Base-by-base conservation (phyloP, 139 green algal species). In the Dunaliella primolecta region DNA sequence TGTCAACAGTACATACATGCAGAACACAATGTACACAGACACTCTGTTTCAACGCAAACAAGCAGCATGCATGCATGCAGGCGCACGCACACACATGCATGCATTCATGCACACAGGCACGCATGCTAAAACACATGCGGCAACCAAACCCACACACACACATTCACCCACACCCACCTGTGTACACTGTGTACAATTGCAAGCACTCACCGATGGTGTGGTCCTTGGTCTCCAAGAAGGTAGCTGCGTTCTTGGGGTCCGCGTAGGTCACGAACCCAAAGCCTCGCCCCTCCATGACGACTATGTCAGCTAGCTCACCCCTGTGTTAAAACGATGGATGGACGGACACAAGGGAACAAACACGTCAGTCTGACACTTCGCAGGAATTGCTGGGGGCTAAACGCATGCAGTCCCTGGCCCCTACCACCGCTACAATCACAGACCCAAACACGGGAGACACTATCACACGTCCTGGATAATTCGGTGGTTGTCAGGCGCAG, bases 211-310 rank as follows among this genome's bases (percentile, higher is more conserved):
- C 79, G 37, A 81, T 80, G 34, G 32, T 64, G 36, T 84, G 56
- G 35, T 79, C 80, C 2, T 85, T 70, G 32, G 91, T 88, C 86
- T 93, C 88, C 25, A 96, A 81, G 80, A 96, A 96, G 31, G 82
- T 79, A 36, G 91, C 86, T 24, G 93, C 92, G 37, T 78, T 86
- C 0, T 84, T 70, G 27, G 89, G 80, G 78, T 92, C 88, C 0
- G 80, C 37, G 57, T 93, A 96, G 1, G 93, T 96, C n/a, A 96
- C 90, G 87, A 96, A 96, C 25, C 90, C 93, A 85, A 95, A 96
- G 36, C 91, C 91, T 31, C 94, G 87, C 35, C 92, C 91, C 32
- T 90, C 88, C 92, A 96, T 95, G n/a, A 95, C 85, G 21, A 93
- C 90, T 55, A 87, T 86, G 77, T 96, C 93, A 0, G 87, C 82